Percentiles rank a stretch among this genome's conserved stretches.
Evolutionary conservation across 805 yeast genomes (phyloP).

Genomic region (Yarrowia sp.): DNA sequence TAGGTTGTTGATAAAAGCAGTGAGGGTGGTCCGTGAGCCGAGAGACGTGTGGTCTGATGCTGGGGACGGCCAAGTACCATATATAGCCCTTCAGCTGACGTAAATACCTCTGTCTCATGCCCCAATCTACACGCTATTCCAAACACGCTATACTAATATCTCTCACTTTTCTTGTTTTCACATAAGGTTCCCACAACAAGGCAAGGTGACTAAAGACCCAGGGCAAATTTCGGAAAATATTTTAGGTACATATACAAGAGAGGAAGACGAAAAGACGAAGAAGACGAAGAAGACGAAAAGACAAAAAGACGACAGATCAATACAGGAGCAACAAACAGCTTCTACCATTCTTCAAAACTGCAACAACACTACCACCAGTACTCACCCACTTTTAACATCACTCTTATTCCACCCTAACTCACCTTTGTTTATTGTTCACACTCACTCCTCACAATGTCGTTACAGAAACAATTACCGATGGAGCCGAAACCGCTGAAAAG

Average conservation of each 20-base stretch:
- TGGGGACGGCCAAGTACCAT: too few relatives aligned
- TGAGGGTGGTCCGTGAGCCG: too few relatives aligned
- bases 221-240: conserved; percentile 12
- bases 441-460: conserved; percentile 8
- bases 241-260: conserved; percentile 29
- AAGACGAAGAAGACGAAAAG: too few relatives aligned
- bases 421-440: neutral
- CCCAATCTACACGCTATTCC: too few relatives aligned
- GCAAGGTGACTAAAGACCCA: conserved; percentile 7
- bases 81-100: too few relatives aligned
- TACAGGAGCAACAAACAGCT: too few relatives aligned
- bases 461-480: conserved; percentile 3
- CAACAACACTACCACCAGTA: neutral
- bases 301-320: too few relatives aligned
- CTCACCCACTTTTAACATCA: neutral
- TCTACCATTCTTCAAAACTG: neutral
- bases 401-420: neutral
- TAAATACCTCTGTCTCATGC: too few relatives aligned
- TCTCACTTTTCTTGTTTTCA: neutral
- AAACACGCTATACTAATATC: neutral
- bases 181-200: conserved; percentile 14
- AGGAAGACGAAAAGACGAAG: neutral
- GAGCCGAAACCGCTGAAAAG: neutral
- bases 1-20: conserved; percentile 4
- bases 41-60: too few relatives aligned